A percentile compares a stretch with the other conserved stretches of the same genome.
Evolutionary conservation across 106 monocot species (phyloP).

Genomic region (Dendrobium nobile): DNA sequence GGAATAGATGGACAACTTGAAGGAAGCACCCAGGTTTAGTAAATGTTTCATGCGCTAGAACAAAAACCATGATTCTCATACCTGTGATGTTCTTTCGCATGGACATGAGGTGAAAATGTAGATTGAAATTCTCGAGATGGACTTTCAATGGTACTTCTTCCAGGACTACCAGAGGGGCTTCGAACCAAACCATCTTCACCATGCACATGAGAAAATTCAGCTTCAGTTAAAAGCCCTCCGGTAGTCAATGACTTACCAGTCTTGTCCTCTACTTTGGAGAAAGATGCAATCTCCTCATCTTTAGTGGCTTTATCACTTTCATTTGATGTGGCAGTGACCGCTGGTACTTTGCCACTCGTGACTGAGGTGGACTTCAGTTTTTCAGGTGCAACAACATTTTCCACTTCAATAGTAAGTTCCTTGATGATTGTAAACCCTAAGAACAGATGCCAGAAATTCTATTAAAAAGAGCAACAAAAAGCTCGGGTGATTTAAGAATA

Average conservation of each 20-base stretch:
- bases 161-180: conserved; percentile 46
- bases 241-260: conserved; percentile 17
- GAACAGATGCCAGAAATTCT: not conserved
- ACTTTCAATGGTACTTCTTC: conserved; percentile 58
- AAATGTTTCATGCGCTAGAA: not conserved
- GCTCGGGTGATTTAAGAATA: not conserved
- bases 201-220: conserved; percentile 35
- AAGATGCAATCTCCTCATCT: conserved; percentile 15
- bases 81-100: conserved; percentile 55
- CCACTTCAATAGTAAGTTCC: conserved; percentile 41
- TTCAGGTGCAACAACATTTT: conserved; percentile 32
- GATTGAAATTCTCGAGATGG: conserved; percentile 40
- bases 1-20: not conserved
- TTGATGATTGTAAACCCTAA: conserved; percentile 69
- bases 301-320: not conserved
- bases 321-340: conserved; percentile 8
- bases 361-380: conserved; percentile 27
- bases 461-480: not conserved
- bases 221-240: conserved; percentile 21
- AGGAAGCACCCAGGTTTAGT: not conserved
- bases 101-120: conserved; percentile 40
- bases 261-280: conserved; percentile 25
- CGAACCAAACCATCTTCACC: conserved; percentile 56
- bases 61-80: conserved; percentile 14
- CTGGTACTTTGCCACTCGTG: conserved; percentile 25